A percentile compares a stretch with the other conserved stretches of the same genome.
Conservation (phyloP, 306 rosid species). For the Myrica gale region DNA sequence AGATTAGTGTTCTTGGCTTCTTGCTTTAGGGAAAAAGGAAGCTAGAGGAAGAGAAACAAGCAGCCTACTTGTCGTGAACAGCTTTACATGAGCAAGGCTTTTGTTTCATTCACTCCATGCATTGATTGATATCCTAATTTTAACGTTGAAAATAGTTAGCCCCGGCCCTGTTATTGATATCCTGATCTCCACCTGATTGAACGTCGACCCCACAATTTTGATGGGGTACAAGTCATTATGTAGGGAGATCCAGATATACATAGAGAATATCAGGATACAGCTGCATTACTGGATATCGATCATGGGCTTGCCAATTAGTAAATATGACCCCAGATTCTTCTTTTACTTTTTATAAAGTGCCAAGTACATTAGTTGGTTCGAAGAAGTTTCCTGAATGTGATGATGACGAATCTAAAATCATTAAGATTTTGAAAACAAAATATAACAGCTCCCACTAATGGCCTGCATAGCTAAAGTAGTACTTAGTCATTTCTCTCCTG, state of each 20-base stretch:
- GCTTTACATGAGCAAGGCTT: background rate
- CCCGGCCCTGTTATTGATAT: background rate
- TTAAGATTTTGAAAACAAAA: background rate
- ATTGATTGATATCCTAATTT: background rate
- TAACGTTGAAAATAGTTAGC: background rate
- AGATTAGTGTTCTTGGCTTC: background rate
- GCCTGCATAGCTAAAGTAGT: background rate
- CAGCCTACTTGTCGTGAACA: background rate
- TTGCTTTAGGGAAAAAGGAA: conserved; percentile 8
- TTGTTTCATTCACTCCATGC: background rate
- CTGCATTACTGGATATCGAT: background rate
- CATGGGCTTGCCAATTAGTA: background rate
- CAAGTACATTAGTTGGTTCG: background rate
- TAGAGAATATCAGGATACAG: too few species aligned
- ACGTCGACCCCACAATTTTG: background rate
- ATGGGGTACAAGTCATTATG: background rate
- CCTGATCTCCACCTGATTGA: background rate
- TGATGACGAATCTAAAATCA: background rate
- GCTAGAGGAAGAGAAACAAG: background rate
- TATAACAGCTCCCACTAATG: background rate
- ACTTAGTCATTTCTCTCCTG: background rate
- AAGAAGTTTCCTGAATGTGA: conserved; percentile 13
- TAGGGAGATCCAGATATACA: background rate
- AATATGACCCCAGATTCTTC: background rate
- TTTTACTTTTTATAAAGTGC: background rate